Percentiles rank a stretch among this genome's conserved stretches.
phyloP scores from a whole-genome alignment of 257 asterid species.

The Echites panduratus region DNA sequence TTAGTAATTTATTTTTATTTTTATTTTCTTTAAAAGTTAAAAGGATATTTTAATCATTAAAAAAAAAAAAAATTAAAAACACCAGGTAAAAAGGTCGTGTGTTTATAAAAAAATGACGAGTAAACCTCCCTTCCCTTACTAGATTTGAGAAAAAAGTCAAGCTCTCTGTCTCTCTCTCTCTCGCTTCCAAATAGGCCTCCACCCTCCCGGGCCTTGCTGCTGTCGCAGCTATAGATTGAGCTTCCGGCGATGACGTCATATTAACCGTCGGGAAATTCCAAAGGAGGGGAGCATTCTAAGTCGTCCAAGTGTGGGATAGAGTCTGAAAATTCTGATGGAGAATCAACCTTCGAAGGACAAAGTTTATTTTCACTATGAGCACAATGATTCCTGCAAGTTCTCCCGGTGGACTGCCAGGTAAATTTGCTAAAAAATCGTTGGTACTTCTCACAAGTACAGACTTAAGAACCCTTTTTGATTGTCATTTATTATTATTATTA shows the following conservation, averaged over 20 bases:
- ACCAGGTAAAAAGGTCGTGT: no score
- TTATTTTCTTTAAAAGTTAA: no score
- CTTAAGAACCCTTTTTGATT: not conserved
- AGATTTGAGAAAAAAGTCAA: no score
- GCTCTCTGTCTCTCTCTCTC: no score
- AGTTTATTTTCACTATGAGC: constrained; percentile 51
- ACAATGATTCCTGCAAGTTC: constrained; percentile 59
- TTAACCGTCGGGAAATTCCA: not conserved
- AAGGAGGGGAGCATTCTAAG: constrained; percentile 12
- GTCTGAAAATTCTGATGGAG: constrained; percentile 50
- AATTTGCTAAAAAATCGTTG: constrained; percentile 4
- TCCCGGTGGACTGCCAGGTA: constrained; percentile 68
- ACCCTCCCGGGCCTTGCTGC: not conserved
- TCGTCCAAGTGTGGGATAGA: constrained; percentile 25
- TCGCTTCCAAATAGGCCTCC: no score
- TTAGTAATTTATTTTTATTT: no score
- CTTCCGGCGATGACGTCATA: not conserved
- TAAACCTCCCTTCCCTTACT: no score
- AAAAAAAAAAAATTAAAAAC: no score
- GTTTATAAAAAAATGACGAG: no score
- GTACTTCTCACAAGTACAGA: not conserved
- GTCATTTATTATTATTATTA: not conserved
- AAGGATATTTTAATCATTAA: no score
- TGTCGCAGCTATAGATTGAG: not conserved
- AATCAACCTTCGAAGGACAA: constrained; percentile 21